Evolutionary conservation across 345 rosid species (phyloP).

Genomic region (Lumnitzera littorea): DNA sequence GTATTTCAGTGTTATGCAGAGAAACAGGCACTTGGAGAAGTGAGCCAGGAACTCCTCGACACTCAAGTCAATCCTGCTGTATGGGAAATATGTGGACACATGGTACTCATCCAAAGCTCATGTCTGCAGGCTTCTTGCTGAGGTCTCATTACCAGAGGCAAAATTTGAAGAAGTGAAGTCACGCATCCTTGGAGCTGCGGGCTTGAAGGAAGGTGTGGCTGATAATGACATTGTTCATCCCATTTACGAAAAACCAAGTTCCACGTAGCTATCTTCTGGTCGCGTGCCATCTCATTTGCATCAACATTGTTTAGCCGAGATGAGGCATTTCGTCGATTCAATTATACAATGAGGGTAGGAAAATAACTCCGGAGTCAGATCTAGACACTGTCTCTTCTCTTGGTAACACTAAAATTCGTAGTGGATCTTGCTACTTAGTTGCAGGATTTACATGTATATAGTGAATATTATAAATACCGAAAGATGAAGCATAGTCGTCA

Average conservation of each 20-base stretch:
- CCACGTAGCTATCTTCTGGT: background rate
- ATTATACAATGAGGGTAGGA: constrained; percentile 4
- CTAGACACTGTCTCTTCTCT: too few relatives aligned
- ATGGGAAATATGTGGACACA: constrained; percentile 52
- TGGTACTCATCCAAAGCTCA: constrained; percentile 38
- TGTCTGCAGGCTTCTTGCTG: constrained; percentile 40
- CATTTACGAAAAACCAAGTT: constrained; percentile 2
- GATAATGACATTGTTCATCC: constrained; percentile 8
- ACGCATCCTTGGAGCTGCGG: constrained; percentile 26
- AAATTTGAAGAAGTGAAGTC: constrained; percentile 38
- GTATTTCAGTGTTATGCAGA: constrained; percentile 37
- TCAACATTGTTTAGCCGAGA: constrained; percentile 4
- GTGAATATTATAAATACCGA: too few relatives aligned
- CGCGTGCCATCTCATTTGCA: constrained; percentile 3
- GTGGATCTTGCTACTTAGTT: too few relatives aligned
- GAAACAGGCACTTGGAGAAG: constrained; percentile 48
- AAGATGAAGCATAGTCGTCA: too few relatives aligned
- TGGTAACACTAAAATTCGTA: too few relatives aligned
- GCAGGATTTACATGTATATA: too few relatives aligned
- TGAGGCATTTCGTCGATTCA: too few relatives aligned
- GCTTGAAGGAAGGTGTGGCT: constrained; percentile 8
- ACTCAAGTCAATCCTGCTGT: constrained; percentile 44
- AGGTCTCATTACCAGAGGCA: constrained; percentile 46
- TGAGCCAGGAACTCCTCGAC: constrained; percentile 34
- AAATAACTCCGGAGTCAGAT: too few relatives aligned